phyloP scores from a whole-genome alignment of 345 rosid genomes.

The Mallotus nudiflorus region DNA sequence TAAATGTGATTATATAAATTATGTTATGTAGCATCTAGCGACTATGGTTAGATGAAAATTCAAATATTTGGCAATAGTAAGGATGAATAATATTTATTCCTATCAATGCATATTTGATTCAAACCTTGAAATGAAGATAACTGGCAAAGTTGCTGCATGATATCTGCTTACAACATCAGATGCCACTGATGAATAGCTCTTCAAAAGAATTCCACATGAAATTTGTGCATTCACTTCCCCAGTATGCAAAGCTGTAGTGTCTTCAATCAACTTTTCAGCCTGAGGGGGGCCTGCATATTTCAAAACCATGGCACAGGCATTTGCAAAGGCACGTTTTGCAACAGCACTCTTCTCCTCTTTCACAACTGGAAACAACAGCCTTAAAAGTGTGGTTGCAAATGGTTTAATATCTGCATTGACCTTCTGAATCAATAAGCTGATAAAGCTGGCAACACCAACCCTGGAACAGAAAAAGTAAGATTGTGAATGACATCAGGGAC shows the following conservation, averaged over 20 bases:
- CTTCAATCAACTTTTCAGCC: conserved; percentile 81
- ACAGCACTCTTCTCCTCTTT: conserved; percentile 78
- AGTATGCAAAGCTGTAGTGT: conserved; percentile 69
- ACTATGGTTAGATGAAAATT: not conserved
- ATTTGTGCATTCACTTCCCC: conserved; percentile 81
- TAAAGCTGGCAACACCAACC: conserved; percentile 94
- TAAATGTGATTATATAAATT: not conserved
- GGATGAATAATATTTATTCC: not conserved
- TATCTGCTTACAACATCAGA: conserved; percentile 74
- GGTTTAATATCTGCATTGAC: conserved; percentile 76
- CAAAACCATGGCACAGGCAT: conserved; percentile 77
- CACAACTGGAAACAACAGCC: conserved; percentile 76
- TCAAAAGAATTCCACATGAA: conserved; percentile 81
- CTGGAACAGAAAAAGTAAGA: conserved; percentile 37
- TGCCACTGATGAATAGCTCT: conserved; percentile 74
- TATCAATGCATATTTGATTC: no score
- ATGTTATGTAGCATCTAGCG: not conserved
- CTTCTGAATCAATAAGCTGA: conserved; percentile 76
- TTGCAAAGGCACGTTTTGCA: conserved; percentile 88
- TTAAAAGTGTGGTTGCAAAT: conserved; percentile 60
- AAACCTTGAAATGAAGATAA: conserved; percentile 81
- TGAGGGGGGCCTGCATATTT: conserved; percentile 70
- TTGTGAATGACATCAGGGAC: not conserved
- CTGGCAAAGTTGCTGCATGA: conserved; percentile 71
- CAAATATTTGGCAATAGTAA: not conserved